Evolutionary conservation across 75 land plant genomes (phyloP).

Genomic region (Pinus taeda): DNA sequence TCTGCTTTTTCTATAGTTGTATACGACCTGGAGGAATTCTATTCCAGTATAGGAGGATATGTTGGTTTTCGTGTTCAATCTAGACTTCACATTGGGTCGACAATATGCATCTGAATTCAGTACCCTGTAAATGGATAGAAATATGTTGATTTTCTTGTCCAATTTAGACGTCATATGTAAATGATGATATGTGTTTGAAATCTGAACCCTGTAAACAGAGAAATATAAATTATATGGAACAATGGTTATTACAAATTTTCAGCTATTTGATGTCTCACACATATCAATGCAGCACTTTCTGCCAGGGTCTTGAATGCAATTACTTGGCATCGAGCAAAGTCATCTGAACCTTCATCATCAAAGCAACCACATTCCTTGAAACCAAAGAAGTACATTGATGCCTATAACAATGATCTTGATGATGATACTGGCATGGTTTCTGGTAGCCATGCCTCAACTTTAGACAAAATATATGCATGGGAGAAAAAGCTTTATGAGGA

Average conservation of each 20-base stretch:
- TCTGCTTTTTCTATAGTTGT: not conserved
- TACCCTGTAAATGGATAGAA: not conserved
- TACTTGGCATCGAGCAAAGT: conserved; percentile 16
- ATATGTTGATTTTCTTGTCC: not conserved
- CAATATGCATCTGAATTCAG: not conserved
- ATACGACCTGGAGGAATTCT: not conserved
- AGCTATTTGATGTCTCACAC: conserved; percentile 13
- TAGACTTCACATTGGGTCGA: not conserved
- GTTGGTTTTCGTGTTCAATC: not conserved
- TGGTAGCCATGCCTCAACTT: conserved; percentile 60
- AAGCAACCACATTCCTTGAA: not conserved
- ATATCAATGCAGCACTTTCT: conserved; percentile 11
- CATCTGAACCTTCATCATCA: conserved; percentile 17
- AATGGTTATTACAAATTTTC: not conserved
- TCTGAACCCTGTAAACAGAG: not conserved
- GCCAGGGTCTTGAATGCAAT: conserved; percentile 29
- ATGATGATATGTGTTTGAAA: not conserved
- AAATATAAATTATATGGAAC: not conserved
- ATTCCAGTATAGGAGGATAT: not conserved
- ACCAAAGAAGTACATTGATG: conserved; percentile 1
- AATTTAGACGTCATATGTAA: not conserved
- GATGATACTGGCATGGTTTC: conserved; percentile 43
- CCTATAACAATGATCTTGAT: conserved; percentile 12
- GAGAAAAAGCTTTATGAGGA: conserved; percentile 92
- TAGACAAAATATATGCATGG: conserved; percentile 87